Conservation (phyloP, 2,329 filamentous ascomycete species). For the Chaetomium globosum region DNA sequence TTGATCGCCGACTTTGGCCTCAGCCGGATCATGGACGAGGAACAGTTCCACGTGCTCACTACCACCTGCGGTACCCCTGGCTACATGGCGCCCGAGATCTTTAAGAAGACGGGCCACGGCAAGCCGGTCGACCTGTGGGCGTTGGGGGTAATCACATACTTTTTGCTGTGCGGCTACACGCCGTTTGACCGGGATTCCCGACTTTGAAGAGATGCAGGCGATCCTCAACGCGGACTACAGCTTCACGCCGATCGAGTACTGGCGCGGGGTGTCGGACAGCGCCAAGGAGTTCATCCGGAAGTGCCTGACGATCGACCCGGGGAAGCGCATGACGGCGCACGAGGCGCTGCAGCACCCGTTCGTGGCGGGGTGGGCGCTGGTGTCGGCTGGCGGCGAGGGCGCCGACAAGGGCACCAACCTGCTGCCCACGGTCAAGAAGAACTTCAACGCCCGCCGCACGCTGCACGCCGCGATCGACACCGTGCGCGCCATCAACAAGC, state of each 20-base stretch:
- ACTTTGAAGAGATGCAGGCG: constrained; percentile 99
- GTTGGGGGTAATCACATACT: constrained; percentile 97
- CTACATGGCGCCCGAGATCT: constrained; percentile 99
- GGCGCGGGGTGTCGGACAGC: constrained; percentile 84
- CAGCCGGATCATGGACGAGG: constrained; percentile 97
- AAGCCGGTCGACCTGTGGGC: constrained; percentile 99
- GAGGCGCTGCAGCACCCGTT: constrained; percentile 70
- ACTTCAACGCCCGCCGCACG: constrained; percentile 71
- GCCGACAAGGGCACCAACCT: constrained; percentile 61
- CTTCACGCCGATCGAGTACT: constrained; percentile 93
- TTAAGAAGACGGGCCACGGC: constrained; percentile 96
- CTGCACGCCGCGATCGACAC: constrained; percentile 72
- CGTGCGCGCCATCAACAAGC: constrained; percentile 70
- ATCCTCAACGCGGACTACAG: constrained; percentile 95
- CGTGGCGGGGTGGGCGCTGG: constrained; percentile 56
- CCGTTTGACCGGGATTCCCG: constrained; percentile 96
- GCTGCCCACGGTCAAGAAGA: constrained; percentile 71
- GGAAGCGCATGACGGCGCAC: constrained; percentile 86
- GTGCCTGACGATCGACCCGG: constrained; percentile 88
- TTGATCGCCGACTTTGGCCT: constrained; percentile 97
- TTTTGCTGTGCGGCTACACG: constrained; percentile 95
- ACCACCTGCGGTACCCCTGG: constrained; percentile 97
- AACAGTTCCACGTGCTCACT: constrained; percentile 95
- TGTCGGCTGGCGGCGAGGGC: constrained; percentile 46
- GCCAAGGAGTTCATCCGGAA: constrained; percentile 90